Conservation (phyloP, 768 basidiomycete species). For the Sporobolomyces pararoseus region DNA sequence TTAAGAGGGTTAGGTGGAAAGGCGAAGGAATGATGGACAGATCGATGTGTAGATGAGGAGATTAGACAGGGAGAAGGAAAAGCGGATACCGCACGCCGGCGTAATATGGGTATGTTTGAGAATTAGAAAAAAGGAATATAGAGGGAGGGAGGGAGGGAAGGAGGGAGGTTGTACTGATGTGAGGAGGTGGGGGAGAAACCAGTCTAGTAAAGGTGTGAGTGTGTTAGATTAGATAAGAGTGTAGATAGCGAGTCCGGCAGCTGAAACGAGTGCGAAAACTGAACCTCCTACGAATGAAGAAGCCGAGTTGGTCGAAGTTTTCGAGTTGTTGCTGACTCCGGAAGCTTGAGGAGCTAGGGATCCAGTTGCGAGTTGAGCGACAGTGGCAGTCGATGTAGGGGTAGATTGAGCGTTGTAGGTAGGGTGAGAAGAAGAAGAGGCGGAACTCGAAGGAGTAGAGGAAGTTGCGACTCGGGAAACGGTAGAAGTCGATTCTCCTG, state of each 20-base stretch:
- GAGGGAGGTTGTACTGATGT: neutral
- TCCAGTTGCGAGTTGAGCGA: constrained; percentile 18
- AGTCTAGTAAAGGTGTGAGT: neutral
- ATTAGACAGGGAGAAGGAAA: too few species aligned
- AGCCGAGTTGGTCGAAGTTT: neutral
- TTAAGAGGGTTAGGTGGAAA: too few species aligned
- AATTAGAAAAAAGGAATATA: neutral
- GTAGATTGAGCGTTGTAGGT: constrained; percentile 19
- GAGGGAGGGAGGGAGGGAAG: neutral
- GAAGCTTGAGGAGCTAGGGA: constrained; percentile 6
- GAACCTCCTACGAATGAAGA: neutral
- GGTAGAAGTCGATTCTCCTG: constrained; percentile 25
- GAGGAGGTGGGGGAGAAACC: too few species aligned
- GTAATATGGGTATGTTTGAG: neutral
- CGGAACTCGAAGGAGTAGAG: neutral
- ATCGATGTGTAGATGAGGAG: too few species aligned
- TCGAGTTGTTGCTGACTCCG: constrained; percentile 4
- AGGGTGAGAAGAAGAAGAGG: neutral
- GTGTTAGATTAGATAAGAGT: neutral
- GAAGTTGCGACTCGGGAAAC: constrained; percentile 13
- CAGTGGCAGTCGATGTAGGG: constrained; percentile 26
- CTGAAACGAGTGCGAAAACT: neutral
- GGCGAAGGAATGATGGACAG: too few species aligned
- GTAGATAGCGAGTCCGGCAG: neutral
- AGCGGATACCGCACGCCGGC: neutral